Conservation (phyloP, 306 rosid species). For the Albizia julibrissin region DNA sequence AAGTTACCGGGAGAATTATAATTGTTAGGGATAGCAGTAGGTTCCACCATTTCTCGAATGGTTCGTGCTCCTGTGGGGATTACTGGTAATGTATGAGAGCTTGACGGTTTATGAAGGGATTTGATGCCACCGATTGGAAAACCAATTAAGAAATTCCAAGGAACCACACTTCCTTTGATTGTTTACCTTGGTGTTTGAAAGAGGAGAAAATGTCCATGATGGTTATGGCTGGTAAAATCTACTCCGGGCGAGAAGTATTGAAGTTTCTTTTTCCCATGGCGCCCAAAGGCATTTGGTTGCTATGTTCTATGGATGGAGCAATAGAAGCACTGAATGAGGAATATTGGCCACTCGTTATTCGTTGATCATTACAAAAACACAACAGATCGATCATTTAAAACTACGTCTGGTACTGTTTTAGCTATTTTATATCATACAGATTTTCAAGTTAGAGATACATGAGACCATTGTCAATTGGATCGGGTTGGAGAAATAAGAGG, state of each 20-base stretch:
- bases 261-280: not conserved
- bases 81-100: slow-evolving; percentile 47
- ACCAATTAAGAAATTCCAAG: not conserved
- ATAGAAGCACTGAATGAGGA: not conserved
- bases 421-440: not conserved
- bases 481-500: too few species aligned
- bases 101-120: slow-evolving; percentile 11
- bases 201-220: not conserved
- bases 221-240: slow-evolving; percentile 4
- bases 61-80: slow-evolving; percentile 58
- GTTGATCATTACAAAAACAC: not conserved
- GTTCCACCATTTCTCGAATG: slow-evolving; percentile 57
- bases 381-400: not conserved
- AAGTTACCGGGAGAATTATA: slow-evolving; percentile 45
- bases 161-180: not conserved
- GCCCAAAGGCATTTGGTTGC: not conserved
- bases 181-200: slow-evolving; percentile 14
- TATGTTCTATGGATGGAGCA: not conserved
- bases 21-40: slow-evolving; percentile 54
- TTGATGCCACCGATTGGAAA: not conserved
- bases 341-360: not conserved
- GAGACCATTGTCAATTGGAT: too few species aligned
- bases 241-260: not conserved
- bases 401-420: not conserved
- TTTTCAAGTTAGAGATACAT: not conserved